Base-by-base conservation (phyloP, 2,329 filamentous ascomycete species). In the Sclerotinia glacialis region DNA sequence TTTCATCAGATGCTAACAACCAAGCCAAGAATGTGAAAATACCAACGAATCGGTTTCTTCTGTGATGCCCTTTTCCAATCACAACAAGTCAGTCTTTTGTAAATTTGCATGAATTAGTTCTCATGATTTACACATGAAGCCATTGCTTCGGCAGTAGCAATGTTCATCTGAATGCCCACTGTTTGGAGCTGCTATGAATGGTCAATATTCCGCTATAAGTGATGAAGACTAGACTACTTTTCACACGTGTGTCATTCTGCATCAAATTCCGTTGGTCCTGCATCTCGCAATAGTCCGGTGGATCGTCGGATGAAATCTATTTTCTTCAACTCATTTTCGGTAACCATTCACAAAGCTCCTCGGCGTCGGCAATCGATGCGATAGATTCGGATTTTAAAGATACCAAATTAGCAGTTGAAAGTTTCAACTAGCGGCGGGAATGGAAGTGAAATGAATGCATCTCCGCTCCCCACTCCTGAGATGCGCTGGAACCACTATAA, bases 391-490 rank as follows among this genome's bases (percentile, higher is more conserved):
- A 40, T 14, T 40, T 4, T 5, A 18, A 40, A 42, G 23, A 11
- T 55, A 37, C 31, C 12, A 55, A n/a, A n/a, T 31, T 55, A 40
- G 34, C 21, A 23, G 21, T 55, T 23, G n/a, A 23, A 37, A 37
- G 34, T 37, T 37, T 54, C 2, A 40, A n/a, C 12, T 37, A 37
- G 34, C 53, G 21, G 21, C 18, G 21, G 56, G 42, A 34, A 18
- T 21, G 21, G 18, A 34, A 59, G 44, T 59, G 9, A 59, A 23
- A 59, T 59, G 23, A 59, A 23, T 23, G 21, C 11, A 47, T 59
- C 42, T 59, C 56, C 26, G 56, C 18, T 59, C 26, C 21, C 42
- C 56, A 59, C 56, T n/a, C 56, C 28, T 47, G n/a, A 47, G 42
- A 16, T 34, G 42, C 56, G 56, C 56, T 47, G 56, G 42, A 59